A percentile compares a stretch with the other conserved stretches of the same genome.
Evolutionary conservation across 768 basidiomycete species (phyloP).

Genomic region (Tricholomella constricta): DNA sequence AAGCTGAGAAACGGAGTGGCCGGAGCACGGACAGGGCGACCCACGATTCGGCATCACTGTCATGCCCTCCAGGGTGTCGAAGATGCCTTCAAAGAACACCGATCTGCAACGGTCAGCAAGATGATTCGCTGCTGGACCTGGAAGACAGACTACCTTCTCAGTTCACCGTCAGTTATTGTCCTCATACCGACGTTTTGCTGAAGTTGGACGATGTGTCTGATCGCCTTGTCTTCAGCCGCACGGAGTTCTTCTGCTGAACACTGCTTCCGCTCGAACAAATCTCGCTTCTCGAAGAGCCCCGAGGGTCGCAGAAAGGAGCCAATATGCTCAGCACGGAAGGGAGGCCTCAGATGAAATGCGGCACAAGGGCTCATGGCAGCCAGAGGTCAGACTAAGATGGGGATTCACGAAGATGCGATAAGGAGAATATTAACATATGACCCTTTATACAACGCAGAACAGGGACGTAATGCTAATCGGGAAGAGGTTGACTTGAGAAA

Average conservation of each 20-base stretch:
- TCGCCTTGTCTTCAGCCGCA: slow-evolving; percentile 52
- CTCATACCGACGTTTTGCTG: slow-evolving; percentile 58
- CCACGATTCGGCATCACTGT: slow-evolving; percentile 49
- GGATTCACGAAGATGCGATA: slow-evolving; percentile 6
- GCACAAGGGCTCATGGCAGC: slow-evolving; percentile 19
- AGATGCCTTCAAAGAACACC: slow-evolving; percentile 66
- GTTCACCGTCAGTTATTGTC: slow-evolving; percentile 66
- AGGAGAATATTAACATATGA: slow-evolving; percentile 8
- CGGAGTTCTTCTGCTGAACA: slow-evolving; percentile 46
- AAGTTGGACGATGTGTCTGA: slow-evolving; percentile 52
- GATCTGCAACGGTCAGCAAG: slow-evolving; percentile 34
- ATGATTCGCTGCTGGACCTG: slow-evolving; percentile 1
- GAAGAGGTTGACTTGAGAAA: background rate
- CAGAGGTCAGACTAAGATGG: slow-evolving; percentile 2
- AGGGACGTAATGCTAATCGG: slow-evolving; percentile 13
- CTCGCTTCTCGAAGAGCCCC: slow-evolving; percentile 49
- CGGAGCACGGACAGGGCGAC: slow-evolving; percentile 10
- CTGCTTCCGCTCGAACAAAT: slow-evolving; percentile 41
- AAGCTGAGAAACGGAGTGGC: slow-evolving; percentile 7
- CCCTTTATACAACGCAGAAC: slow-evolving; percentile 8
- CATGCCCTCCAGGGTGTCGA: slow-evolving; percentile 69
- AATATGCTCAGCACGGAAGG: slow-evolving; percentile 57
- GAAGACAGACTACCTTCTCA: slow-evolving; percentile 34
- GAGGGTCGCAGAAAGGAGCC: slow-evolving; percentile 62
- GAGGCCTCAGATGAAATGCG: slow-evolving; percentile 35